phyloP scores from a whole-genome alignment of 2,329 filamentous ascomycete genomes.

The Cladophialophora immunda region DNA sequence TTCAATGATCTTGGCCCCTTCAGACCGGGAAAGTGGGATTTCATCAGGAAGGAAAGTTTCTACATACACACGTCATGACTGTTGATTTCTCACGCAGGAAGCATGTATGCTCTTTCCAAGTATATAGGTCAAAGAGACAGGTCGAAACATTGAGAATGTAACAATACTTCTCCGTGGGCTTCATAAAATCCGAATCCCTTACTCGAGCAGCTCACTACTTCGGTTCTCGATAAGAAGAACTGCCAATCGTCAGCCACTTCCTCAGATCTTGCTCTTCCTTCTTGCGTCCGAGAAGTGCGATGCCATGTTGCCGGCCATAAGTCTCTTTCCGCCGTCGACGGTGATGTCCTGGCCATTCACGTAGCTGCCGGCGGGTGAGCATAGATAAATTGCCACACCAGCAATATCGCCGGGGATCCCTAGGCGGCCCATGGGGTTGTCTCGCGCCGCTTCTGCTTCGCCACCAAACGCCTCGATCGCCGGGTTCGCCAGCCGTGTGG shows the following conservation, averaged over 20 bases:
- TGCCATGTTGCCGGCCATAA: not conserved
- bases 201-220: not conserved
- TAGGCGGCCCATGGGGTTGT: constrained; percentile 73
- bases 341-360: constrained; percentile 72
- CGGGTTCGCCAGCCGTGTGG: constrained; percentile 16
- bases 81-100: no score
- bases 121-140: no score
- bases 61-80: no score
- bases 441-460: constrained; percentile 41
- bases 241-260: no score
- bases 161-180: no score
- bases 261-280: not conserved
- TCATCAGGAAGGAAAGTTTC: no score
- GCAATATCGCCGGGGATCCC: constrained; percentile 74
- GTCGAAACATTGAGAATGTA: no score
- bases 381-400: constrained; percentile 74
- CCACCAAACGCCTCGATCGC: constrained; percentile 16
- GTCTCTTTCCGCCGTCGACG: constrained; percentile 64
- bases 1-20: no score
- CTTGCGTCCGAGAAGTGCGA: not conserved
- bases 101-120: no score
- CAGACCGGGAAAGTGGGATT: no score
- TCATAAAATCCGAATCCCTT: no score
- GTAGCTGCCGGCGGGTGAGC: constrained; percentile 71
- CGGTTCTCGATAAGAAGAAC: no score